A percentile compares a stretch with the other conserved stretches of the same genome.
Conservation (phyloP, 2,329 filamentous ascomycete species). For the Stachybotrys chlorohalonatus region DNA sequence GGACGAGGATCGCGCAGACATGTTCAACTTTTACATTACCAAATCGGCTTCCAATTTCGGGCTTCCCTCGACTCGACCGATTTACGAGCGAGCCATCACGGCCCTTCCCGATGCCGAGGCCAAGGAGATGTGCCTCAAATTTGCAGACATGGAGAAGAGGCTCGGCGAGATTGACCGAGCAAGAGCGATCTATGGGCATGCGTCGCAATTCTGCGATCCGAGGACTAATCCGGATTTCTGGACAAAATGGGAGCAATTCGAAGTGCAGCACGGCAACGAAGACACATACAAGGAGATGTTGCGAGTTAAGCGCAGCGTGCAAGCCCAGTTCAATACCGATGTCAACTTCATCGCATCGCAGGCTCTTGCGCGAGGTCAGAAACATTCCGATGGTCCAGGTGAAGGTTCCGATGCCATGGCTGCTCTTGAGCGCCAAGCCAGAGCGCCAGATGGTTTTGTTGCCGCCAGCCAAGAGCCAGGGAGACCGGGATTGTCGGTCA, state of each 20-base stretch:
- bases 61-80: conserved; percentile 83
- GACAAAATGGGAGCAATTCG: conserved; percentile 95
- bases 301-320: conserved; percentile 91
- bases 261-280: conserved; percentile 96
- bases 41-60: conserved; percentile 98
- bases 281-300: conserved; percentile 99
- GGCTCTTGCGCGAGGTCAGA: conserved; percentile 77
- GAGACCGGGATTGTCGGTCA: conserved; percentile 24
- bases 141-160: conserved; percentile 90
- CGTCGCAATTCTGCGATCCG: conserved; percentile 94
- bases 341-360: conserved; percentile 98
- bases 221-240: conserved; percentile 85
- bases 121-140: conserved; percentile 97
- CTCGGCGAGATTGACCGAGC: conserved; percentile 92
- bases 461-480: conserved; percentile 69
- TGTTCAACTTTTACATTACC: conserved; percentile 99
- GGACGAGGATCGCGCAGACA: conserved; percentile 88
- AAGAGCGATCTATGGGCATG: conserved; percentile 91
- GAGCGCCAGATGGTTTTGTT: conserved; percentile 84
- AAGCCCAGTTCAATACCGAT: conserved; percentile 97
- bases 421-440: conserved; percentile 77
- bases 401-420: conserved; percentile 74
- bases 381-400: conserved; percentile 34
- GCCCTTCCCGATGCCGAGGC: conserved; percentile 90
- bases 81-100: conserved; percentile 92